Evolutionary conservation across 2,329 filamentous ascomycete species (phyloP).

Genomic region (Leptographium lundbergii): DNA sequence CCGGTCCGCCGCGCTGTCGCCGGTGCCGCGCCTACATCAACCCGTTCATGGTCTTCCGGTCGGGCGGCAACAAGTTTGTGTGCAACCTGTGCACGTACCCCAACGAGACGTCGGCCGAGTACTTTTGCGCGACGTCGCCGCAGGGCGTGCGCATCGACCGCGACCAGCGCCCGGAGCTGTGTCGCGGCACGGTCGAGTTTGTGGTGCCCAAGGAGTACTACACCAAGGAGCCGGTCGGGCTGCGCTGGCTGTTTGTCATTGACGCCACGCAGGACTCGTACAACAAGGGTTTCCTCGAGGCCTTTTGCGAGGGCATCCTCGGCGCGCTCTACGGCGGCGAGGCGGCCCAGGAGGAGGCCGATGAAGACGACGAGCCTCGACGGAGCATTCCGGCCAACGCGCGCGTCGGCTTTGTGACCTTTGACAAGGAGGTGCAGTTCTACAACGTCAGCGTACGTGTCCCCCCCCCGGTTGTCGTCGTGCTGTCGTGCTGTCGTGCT

Average conservation of each 20-base stretch:
- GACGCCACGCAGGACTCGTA: conserved; percentile 87
- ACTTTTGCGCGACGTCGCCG: conserved; percentile 83
- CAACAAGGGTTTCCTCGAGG: conserved; percentile 81
- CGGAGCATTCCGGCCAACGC: conserved; percentile 60
- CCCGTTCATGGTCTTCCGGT: conserved; percentile 95
- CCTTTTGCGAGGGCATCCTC: conserved; percentile 80
- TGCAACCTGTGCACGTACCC: conserved; percentile 98
- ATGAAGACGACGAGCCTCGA: conserved; percentile 40
- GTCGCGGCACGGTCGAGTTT: conserved; percentile 87
- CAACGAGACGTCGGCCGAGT: conserved; percentile 84
- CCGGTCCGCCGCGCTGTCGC: conserved; percentile 79
- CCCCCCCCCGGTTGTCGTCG: neutral
- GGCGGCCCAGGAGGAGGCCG: conserved; percentile 37
- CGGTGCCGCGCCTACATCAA: conserved; percentile 96
- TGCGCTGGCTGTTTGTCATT: conserved; percentile 83
- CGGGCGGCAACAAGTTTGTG: conserved; percentile 89
- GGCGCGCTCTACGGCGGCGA: conserved; percentile 69
- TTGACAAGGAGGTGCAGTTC: conserved; percentile 93
- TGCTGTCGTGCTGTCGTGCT: no score
- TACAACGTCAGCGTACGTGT: conserved; percentile 65
- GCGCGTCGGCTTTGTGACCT: conserved; percentile 91
- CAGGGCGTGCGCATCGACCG: conserved; percentile 80
- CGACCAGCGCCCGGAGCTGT: conserved; percentile 77
- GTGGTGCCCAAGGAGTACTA: conserved; percentile 97
- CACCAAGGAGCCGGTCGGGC: conserved; percentile 81